Evolutionary conservation across 495 filamentous ascomycete species (phyloP).

Genomic region (Annulohypoxylon moriforme): DNA sequence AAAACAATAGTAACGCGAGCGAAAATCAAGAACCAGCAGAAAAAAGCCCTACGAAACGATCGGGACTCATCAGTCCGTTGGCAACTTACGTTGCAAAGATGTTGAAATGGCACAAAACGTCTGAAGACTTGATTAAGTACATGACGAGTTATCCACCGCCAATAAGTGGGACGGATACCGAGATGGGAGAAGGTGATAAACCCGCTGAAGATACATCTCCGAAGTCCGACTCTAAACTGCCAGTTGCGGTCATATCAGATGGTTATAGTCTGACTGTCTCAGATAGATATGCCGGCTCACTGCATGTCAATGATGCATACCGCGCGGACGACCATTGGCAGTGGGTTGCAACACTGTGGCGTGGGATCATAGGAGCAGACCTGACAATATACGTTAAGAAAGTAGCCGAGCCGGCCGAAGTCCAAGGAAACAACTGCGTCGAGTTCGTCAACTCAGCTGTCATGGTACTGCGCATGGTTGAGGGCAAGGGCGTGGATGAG

Average conservation of each 20-base stretch:
- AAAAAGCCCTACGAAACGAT: conserved; percentile 7
- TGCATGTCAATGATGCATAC: conserved; percentile 82
- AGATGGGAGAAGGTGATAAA: conserved; percentile 11
- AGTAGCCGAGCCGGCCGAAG: conserved; percentile 35
- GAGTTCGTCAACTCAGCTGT: conserved; percentile 62
- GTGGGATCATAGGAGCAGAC: conserved; percentile 86
- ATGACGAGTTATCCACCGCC: conserved; percentile 59
- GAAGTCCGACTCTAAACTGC: conserved; percentile 47
- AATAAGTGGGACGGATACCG: neutral
- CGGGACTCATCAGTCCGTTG: conserved; percentile 54
- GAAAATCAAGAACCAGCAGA: conserved; percentile 27
- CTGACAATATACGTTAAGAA: conserved; percentile 77
- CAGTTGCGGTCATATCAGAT: conserved; percentile 75
- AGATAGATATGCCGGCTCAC: conserved; percentile 75
- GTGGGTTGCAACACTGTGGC: conserved; percentile 96
- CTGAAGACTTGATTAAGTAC: conserved; percentile 71
- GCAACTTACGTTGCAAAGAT: conserved; percentile 77
- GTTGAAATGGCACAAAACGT: conserved; percentile 75
- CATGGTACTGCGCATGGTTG: conserved; percentile 54
- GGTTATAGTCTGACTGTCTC: conserved; percentile 81
- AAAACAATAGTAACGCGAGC: conserved; percentile 31
- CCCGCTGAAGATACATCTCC: conserved; percentile 6
- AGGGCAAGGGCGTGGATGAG: conserved; percentile 65
- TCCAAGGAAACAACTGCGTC: conserved; percentile 58
- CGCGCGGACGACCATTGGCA: conserved; percentile 93